These are phyloP conservation scores for Prunus padus DNA, from an alignment of 306 rosid species.

Conservation along the genomic window DNA sequence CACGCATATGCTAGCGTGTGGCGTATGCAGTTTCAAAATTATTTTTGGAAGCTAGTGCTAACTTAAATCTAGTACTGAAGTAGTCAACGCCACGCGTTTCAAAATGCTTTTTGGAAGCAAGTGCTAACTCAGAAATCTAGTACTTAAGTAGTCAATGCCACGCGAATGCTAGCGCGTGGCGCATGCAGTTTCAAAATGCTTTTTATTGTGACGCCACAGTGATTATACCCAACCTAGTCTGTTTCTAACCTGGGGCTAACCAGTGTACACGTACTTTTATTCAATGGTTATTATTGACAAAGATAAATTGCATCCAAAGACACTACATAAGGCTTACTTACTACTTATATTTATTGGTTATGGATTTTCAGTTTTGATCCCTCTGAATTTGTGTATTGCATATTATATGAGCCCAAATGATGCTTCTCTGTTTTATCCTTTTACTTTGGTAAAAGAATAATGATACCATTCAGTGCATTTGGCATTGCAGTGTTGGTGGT, in stretches of 20 bases:
- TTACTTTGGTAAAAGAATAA: neutral
- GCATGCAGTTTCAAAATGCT: neutral
- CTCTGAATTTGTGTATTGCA: neutral
- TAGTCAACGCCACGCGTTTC: neutral
- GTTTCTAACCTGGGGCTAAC: neutral
- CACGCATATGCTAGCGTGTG: neutral
- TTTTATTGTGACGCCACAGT: neutral
- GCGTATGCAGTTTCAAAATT: neutral
- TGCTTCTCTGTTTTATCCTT: neutral
- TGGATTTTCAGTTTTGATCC: neutral
- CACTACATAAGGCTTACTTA: neutral
- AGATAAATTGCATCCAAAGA: neutral
- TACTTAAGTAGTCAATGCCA: neutral
- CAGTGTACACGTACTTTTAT: neutral
- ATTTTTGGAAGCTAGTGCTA: neutral
- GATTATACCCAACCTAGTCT: too few species aligned
- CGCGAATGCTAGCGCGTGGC: neutral
- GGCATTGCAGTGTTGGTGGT: conserved; percentile 15
- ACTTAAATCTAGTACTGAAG: neutral
- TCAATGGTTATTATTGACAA: neutral
- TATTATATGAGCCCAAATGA: neutral
- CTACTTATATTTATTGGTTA: neutral
- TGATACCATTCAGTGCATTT: neutral
- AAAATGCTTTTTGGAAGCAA: neutral
- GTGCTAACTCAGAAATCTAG: neutral